Evolutionary conservation across 495 filamentous ascomycete species (phyloP).

Genomic region (Neurospora tetraspora): DNA sequence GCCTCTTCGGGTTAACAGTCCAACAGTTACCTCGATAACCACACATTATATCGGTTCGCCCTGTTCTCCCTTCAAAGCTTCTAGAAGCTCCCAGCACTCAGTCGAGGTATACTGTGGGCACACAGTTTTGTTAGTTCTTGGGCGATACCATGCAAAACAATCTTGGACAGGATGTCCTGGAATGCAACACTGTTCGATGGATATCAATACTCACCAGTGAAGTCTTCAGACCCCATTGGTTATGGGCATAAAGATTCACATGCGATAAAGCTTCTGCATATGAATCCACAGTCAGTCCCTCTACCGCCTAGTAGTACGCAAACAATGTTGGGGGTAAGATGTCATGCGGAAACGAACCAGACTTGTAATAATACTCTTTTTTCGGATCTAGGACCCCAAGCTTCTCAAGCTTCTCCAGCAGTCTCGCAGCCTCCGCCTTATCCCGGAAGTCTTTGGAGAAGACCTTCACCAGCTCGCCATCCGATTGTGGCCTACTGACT

Average conservation of each 20-base stretch:
- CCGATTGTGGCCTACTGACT: constrained; percentile 26
- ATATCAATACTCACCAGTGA: neutral
- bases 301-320: neutral
- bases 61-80: neutral
- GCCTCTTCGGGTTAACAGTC: neutral
- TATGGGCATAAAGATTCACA: neutral
- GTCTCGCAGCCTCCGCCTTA: constrained; percentile 53
- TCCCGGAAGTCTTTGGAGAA: constrained; percentile 71
- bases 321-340: neutral
- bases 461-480: constrained; percentile 49
- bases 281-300: neutral
- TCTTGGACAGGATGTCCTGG: neutral
- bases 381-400: constrained; percentile 45
- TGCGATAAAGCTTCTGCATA: neutral
- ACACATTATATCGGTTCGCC: neutral
- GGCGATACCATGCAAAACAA: neutral
- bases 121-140: neutral
- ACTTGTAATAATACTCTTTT: constrained; percentile 66
- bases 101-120: neutral
- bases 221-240: neutral
- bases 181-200: neutral
- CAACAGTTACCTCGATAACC: neutral
- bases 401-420: constrained; percentile 48
- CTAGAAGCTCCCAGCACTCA: neutral
- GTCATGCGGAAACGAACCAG: constrained; percentile 29